phyloP scores from a whole-genome alignment of 805 yeast genomes.

The Schizosaccharomyces lindneri region DNA sequence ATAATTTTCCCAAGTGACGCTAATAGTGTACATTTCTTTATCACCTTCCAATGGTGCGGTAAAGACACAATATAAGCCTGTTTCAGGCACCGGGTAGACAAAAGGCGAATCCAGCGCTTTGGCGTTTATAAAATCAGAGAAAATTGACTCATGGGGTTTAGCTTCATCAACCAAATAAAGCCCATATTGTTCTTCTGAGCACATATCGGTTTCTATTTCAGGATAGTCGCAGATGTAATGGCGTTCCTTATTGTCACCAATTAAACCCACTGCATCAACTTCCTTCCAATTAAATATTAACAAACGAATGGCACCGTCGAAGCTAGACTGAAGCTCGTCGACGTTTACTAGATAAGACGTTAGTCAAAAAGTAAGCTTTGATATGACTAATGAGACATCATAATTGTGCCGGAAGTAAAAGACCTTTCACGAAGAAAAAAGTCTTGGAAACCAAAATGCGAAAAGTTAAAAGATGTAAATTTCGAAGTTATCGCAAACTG shows the following conservation, averaged over 20 bases:
- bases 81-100: slow-evolving; percentile 37
- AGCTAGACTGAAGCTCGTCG: neutral
- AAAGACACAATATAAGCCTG: slow-evolving; percentile 85
- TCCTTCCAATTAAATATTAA: slow-evolving; percentile 72
- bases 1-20: slow-evolving; percentile 71
- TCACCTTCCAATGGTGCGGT: slow-evolving; percentile 25
- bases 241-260: slow-evolving; percentile 17
- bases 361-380: neutral
- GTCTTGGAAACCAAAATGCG: too few relatives aligned
- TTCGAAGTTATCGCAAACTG: too few relatives aligned
- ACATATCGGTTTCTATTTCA: slow-evolving; percentile 32
- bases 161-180: slow-evolving; percentile 28
- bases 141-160: slow-evolving; percentile 5
- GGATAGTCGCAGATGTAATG: slow-evolving; percentile 48
- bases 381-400: too few relatives aligned
- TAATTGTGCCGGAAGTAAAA: too few relatives aligned
- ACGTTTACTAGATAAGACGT: neutral
- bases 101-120: slow-evolving; percentile 15
- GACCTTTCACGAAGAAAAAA: too few relatives aligned
- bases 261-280: slow-evolving; percentile 37
- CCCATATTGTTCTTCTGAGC: slow-evolving; percentile 31
- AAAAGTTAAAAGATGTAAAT: too few relatives aligned
- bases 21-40: slow-evolving; percentile 23
- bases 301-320: slow-evolving; percentile 26
- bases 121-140: slow-evolving; percentile 6